A percentile compares a stretch with the other conserved stretches of the same genome.
phyloP scores from a whole-genome alignment of 225 moss, liverwort and hornwort species.

The Pseudoscleropodium purum region DNA sequence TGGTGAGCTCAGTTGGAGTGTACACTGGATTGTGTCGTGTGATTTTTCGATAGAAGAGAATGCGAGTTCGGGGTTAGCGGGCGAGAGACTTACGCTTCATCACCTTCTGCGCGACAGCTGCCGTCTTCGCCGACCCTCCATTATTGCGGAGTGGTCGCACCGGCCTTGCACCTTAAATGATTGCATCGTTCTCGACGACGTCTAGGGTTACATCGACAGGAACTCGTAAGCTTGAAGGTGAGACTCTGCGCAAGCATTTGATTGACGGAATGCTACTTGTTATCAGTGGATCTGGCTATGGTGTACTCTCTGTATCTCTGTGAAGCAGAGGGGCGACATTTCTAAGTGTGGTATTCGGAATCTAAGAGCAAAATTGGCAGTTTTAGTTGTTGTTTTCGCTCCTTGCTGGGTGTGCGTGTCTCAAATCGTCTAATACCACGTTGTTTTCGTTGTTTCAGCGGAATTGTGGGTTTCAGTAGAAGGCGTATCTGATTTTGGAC shows the following conservation, averaged over 20 bases:
- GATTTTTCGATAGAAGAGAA: neutral
- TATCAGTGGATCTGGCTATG: neutral
- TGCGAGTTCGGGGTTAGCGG: neutral
- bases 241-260: neutral
- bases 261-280: neutral
- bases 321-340: neutral
- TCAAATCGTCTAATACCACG: neutral
- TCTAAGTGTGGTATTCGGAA: neutral
- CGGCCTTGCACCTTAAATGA: neutral
- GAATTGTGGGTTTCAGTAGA: neutral
- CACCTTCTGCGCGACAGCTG: neutral
- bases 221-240: neutral
- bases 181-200: neutral
- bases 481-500: neutral
- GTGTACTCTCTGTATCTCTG: neutral
- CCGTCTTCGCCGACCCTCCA: neutral
- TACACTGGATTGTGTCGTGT: neutral
- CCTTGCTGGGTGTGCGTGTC: neutral
- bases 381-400: neutral
- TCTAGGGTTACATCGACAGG: constrained; percentile 12
- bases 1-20: neutral
- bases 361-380: neutral
- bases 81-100: neutral
- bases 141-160: constrained; percentile 6
- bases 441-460: neutral